Base-by-base conservation (phyloP, 306 rosid species). In the Betula pendula region DNA sequence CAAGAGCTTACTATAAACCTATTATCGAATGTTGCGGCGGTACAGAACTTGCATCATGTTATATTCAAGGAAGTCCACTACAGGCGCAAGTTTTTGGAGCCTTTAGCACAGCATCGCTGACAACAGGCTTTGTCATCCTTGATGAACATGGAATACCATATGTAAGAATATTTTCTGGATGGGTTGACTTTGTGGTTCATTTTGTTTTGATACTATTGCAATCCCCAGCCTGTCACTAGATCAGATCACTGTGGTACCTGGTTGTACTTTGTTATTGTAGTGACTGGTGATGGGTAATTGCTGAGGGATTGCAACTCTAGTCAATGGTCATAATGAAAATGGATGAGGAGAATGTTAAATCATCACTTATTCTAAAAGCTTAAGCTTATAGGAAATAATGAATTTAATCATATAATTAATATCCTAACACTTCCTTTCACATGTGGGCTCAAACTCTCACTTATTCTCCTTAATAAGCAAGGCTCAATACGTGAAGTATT, bases 21-120 rank as follows among this genome's bases (percentile, higher is more conserved):
- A 48, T 91, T 56, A 29, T 87, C 47, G 97, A 93, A 80, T 71
- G 88, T 38, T 90, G 97, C 63, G 97, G 97, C 35, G 98, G 98
- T 35, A 91, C 97, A 10, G 98, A 93, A 81, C 96, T 91, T 50
- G 85, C 94, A 8, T 91, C 98, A 47, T 63, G 80, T 72, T 93
- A 84, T 84, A 77, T 91, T 42, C 47, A 78, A 3, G 98, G 85
- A 75, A 86, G 89, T 81, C 88, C 69, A 17, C 73, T 90, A 65
- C 97, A 93, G 84, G 91, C 96, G 38, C 98, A 93, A 88, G 96
- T 91, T 67, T 93, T 93, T 79, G 98, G 98, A 70, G 78, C 92
- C 44, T 91, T 83, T 75, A 90, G 97, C 87, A 81, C 91, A 8
- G 72, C 90, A 79, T 87, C 96, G 45, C 86, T 93, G 98, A 79